These are phyloP conservation scores for Pontederia paniculata DNA, from an alignment of 176 grass and related monocot species.

Conservation along the genomic window DNA sequence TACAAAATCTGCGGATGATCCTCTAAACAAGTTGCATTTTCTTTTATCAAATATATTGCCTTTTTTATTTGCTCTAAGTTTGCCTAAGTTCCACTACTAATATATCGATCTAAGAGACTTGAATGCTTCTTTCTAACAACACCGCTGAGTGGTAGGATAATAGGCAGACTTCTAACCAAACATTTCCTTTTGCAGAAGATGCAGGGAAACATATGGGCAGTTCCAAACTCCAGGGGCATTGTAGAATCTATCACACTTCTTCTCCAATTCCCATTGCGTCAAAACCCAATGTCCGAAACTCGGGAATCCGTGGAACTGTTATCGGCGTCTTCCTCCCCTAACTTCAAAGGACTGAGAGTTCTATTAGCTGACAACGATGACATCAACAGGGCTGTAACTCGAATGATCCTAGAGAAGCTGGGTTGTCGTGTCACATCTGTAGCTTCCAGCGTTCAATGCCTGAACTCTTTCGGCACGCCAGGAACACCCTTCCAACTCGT, in stretches of 20 bases:
- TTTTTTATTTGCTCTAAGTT: too few relatives aligned
- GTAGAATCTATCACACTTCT: background rate
- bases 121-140: background rate
- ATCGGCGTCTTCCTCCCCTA: background rate
- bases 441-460: background rate
- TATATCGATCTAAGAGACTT: too few relatives aligned
- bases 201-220: conserved; percentile 13
- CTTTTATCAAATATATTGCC: too few relatives aligned
- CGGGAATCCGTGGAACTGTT: background rate
- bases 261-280: conserved; percentile 1
- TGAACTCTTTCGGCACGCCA: background rate
- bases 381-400: conserved; percentile 9
- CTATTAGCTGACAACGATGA: conserved; percentile 3
- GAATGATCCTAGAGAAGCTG: background rate
- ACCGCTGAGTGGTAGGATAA: too few relatives aligned
- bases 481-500: conserved; percentile 5
- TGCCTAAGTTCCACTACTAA: too few relatives aligned
- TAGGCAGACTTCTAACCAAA: background rate
- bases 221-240: background rate
- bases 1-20: too few relatives aligned
- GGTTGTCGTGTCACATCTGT: conserved; percentile 2
- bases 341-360: conserved; percentile 12
- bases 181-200: conserved; percentile 8
- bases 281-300: background rate
- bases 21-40: too few relatives aligned